Conservation (phyloP, 768 basidiomycete species). For the Rhizopogon rudus region DNA sequence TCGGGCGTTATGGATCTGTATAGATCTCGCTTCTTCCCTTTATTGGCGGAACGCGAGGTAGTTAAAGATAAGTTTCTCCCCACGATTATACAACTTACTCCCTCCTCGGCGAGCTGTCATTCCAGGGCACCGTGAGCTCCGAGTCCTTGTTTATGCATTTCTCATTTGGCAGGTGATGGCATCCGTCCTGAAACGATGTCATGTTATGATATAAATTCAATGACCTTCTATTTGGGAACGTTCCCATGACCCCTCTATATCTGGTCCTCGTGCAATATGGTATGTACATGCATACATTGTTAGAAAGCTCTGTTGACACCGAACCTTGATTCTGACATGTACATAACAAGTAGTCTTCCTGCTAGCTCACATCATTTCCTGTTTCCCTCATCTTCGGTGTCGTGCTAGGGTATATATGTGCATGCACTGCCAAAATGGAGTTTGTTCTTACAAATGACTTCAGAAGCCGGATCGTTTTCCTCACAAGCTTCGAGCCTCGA, state of each 20-base stretch:
- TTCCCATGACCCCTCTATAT: constrained; percentile 1
- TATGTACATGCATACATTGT: background rate
- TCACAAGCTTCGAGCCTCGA: background rate
- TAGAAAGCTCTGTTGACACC: background rate
- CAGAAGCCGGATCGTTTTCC: background rate
- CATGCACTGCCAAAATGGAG: background rate
- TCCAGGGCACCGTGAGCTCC: background rate
- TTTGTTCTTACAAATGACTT: background rate
- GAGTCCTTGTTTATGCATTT: background rate
- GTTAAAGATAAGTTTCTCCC: background rate
- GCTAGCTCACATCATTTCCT: background rate
- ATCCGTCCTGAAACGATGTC: background rate
- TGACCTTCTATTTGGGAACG: background rate
- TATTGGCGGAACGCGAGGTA: background rate
- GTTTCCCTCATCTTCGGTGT: background rate
- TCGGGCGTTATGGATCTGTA: background rate
- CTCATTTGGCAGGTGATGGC: background rate
- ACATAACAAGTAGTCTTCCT: background rate
- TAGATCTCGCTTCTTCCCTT: background rate
- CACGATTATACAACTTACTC: background rate
- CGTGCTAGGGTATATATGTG: background rate
- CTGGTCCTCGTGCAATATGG: background rate
- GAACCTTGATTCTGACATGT: constrained; percentile 1
- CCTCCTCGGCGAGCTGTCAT: constrained; percentile 3
- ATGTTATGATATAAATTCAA: background rate